A percentile compares a stretch with the other conserved stretches of the same genome.
phyloP scores from a whole-genome alignment of 2,329 filamentous ascomycete genomes.

The Xylaria sp. region DNA sequence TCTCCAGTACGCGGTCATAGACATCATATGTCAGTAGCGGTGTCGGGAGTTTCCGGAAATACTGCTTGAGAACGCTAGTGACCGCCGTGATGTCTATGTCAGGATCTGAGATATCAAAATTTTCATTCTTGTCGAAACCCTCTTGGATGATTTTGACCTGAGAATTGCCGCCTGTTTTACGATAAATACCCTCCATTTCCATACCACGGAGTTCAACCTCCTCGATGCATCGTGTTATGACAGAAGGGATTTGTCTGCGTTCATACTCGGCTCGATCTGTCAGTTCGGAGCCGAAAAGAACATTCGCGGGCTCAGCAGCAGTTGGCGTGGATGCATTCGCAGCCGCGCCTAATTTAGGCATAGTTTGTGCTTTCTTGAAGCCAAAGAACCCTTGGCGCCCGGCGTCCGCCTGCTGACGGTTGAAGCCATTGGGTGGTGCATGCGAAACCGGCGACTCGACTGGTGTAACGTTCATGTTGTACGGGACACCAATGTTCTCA shows the following conservation, averaged over 20 bases:
- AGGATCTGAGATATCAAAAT: conserved; percentile 93
- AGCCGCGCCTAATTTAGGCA: conserved; percentile 64
- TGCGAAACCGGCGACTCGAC: conserved; percentile 59
- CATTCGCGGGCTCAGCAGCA: conserved; percentile 64
- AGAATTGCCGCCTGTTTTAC: conserved; percentile 93
- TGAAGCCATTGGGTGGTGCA: conserved; percentile 49
- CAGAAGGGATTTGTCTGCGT: conserved; percentile 86
- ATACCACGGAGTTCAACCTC: conserved; percentile 96
- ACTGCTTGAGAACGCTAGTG: conserved; percentile 95
- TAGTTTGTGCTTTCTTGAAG: conserved; percentile 62
- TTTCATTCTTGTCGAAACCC: conserved; percentile 86
- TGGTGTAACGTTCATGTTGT: conserved; percentile 72
- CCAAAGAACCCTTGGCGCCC: conserved; percentile 74
- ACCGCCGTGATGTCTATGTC: conserved; percentile 96
- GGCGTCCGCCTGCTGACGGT: conserved; percentile 49
- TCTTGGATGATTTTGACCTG: conserved; percentile 91
- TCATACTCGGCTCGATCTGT: conserved; percentile 88
- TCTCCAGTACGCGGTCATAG: conserved; percentile 89
- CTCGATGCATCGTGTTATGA: conserved; percentile 93
- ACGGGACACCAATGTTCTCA: conserved; percentile 76
- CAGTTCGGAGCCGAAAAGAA: conserved; percentile 90
- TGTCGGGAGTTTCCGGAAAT: conserved; percentile 91
- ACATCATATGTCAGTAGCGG: conserved; percentile 92
- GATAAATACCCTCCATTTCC: conserved; percentile 97
- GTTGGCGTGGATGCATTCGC: conserved; percentile 55